Conservation (phyloP, 495 filamentous ascomycete genomes). For the Aspergillus olivimuriae region DNA sequence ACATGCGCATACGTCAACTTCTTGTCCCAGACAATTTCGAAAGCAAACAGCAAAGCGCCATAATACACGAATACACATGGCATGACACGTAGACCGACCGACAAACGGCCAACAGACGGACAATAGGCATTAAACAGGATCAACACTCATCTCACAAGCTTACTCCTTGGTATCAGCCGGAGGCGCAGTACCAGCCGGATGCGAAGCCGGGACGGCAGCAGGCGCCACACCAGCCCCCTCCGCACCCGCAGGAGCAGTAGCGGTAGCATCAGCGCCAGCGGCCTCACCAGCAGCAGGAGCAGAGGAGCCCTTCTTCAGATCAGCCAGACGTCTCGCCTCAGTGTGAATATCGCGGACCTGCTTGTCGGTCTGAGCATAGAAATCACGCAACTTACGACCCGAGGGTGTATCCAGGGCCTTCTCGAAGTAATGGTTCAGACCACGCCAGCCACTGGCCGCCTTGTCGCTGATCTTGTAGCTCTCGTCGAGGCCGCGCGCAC, state of each 20-base stretch:
- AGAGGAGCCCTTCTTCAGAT: conserved; percentile 75
- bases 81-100: too few species aligned
- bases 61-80: conserved; percentile 3
- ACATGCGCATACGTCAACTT: too few species aligned
- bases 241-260: conserved; percentile 4
- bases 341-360: conserved; percentile 88
- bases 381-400: conserved; percentile 75
- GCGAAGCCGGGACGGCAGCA: conserved; percentile 15
- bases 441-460: conserved; percentile 56
- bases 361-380: conserved; percentile 75
- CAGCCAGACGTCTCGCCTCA: conserved; percentile 80
- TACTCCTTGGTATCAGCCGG: conserved; percentile 27
- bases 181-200: conserved; percentile 19
- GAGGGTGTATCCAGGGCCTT: conserved; percentile 80
- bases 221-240: conserved; percentile 16
- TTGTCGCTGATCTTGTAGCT: conserved; percentile 67
- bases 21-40: conserved; percentile 12
- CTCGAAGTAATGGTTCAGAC: conserved; percentile 80
- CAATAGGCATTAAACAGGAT: not conserved
- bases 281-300: conserved; percentile 51
- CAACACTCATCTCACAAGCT: not conserved
- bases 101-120: not conserved
- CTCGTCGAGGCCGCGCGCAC: conserved; percentile 66
- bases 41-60: not conserved
- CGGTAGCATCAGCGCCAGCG: conserved; percentile 11